phyloP scores from a whole-genome alignment of 78 protist genomes.

The Dictyostelium brefeldianum region DNA sequence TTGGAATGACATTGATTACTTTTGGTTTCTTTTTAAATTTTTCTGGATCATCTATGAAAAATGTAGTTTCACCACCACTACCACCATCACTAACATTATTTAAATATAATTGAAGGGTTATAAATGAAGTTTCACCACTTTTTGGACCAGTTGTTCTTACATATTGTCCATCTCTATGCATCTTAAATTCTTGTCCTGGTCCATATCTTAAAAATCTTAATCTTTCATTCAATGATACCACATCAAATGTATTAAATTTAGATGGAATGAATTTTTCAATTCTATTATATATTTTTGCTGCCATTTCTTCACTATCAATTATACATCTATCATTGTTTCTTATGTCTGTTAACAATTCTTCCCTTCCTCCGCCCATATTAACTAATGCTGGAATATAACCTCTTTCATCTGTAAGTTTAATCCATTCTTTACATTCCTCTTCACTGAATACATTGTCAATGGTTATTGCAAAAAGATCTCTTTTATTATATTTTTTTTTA shows the following conservation, averaged over 20 bases:
- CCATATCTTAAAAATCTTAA: slow-evolving; percentile 41
- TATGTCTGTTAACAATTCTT: slow-evolving; percentile 18
- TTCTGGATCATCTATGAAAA: not conserved
- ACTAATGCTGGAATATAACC: slow-evolving; percentile 61
- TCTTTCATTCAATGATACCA: slow-evolving; percentile 39
- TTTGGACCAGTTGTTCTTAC: slow-evolving; percentile 14
- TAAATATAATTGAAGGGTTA: slow-evolving; percentile 35
- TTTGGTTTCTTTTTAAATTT: not conserved
- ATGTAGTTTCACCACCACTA: slow-evolving; percentile 51
- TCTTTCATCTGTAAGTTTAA: slow-evolving; percentile 16
- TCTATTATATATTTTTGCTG: slow-evolving; percentile 32
- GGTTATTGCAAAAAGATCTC: not conserved
- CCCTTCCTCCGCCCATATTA: slow-evolving; percentile 46
- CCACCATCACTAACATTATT: slow-evolving; percentile 34
- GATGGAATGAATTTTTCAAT: slow-evolving; percentile 15
- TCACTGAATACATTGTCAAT: slow-evolving; percentile 37
- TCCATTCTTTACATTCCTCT: slow-evolving; percentile 70
- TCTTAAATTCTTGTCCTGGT: slow-evolving; percentile 39
- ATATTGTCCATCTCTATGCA: slow-evolving; percentile 38
- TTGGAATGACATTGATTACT: slow-evolving; percentile 1
- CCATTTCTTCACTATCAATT: slow-evolving; percentile 60
- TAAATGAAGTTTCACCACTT: slow-evolving; percentile 20
- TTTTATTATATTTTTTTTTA: too few species aligned
- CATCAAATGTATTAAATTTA: not conserved
- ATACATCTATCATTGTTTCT: slow-evolving; percentile 76